phyloP scores from a whole-genome alignment of 2,329 filamentous ascomycete genomes.

The Colletotrichum somersetense region DNA sequence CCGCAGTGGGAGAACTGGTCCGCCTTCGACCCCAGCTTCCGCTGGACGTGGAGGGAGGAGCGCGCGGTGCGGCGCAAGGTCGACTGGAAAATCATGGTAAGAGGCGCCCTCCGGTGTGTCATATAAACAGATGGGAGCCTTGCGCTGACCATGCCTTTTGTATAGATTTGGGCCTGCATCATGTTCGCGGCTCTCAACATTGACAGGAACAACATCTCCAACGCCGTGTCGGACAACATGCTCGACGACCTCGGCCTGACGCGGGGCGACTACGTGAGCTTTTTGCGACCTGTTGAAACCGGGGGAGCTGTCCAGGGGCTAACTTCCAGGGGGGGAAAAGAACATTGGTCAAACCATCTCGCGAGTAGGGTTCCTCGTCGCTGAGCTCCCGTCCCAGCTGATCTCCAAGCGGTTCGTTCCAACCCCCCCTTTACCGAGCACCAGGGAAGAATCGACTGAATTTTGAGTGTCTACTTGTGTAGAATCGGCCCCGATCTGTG shows the following conservation, averaged over 20 bases:
- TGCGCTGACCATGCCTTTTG: no score
- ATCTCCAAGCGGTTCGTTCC: slow-evolving; percentile 62
- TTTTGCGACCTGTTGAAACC: background rate
- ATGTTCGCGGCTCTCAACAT: slow-evolving; percentile 46
- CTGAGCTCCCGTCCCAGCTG: slow-evolving; percentile 72
- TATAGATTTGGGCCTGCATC: slow-evolving; percentile 48
- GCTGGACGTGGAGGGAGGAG: slow-evolving; percentile 53
- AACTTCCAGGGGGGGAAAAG: slow-evolving; percentile 43
- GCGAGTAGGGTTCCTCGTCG: slow-evolving; percentile 64
- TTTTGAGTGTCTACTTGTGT: background rate
- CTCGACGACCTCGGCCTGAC: slow-evolving; percentile 57
- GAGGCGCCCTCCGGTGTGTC: no score
- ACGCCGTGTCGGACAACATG: slow-evolving; percentile 46
- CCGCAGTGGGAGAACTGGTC: slow-evolving; percentile 53
- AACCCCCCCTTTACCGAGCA: slow-evolving; percentile 49
- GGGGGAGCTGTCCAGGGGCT: background rate
- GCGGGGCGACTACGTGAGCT: slow-evolving; percentile 48
- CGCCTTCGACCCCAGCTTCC: slow-evolving; percentile 49
- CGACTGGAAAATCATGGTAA: slow-evolving; percentile 54
- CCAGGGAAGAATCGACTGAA: background rate
- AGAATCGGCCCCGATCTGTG: slow-evolving; percentile 50
- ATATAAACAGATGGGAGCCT: no score
- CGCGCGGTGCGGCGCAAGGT: slow-evolving; percentile 46
- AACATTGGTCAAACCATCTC: slow-evolving; percentile 70
- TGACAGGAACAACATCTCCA: slow-evolving; percentile 45